Evolutionary conservation across 495 filamentous ascomycete species (phyloP), one percentile per base, ranked within the genome.

Genomic region (Amorphotheca resinae): DNA sequence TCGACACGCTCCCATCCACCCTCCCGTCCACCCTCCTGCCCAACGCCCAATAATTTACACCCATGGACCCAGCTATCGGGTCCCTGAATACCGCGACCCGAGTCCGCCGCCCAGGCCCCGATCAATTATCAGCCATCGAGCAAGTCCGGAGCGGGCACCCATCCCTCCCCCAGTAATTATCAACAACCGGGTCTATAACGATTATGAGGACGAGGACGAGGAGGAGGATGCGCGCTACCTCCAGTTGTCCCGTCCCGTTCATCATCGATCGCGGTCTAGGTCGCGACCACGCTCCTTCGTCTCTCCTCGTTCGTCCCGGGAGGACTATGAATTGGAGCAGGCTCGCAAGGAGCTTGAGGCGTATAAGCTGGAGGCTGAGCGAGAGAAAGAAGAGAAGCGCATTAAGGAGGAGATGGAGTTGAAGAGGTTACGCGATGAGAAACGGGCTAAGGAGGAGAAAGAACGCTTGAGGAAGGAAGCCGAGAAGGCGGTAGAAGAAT

Each of bases 391-490:
- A 36, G 55, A 67, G 52, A 60, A 55, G 50, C 62, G 56, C 20
- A 64, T 61, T 7, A 58, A 69, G 46, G 62, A 68, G 51, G 61
- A 67, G 46, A 55, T 61, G 34, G 64, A 68, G 46, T 57, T 61
- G 28, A 59, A 64, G 47, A 61, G 61, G 42, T 53, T 62, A 4
- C 49, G 47, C 0, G 61, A 65, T 23, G 69, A 69, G 49, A 59
- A 60, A 41, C 67, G 69, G 49, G 64, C 64, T 0, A 63, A 76
- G 42, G 64, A 75, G 9, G 71, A 84, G 59, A 70, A 65, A 52
- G 66, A 76, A 41, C 61, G 70, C 34, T 2, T 36, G 9, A 67
- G 71, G 38, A 76, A 82, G 56, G 62, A 69, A 20, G 54, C 53
- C 4, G 59, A 64, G 30, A 55, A 60, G 22, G 60, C 53, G 36